Base-by-base conservation (phyloP, 2,329 filamentous ascomycete genomes). In the Ramularia endophylla region DNA sequence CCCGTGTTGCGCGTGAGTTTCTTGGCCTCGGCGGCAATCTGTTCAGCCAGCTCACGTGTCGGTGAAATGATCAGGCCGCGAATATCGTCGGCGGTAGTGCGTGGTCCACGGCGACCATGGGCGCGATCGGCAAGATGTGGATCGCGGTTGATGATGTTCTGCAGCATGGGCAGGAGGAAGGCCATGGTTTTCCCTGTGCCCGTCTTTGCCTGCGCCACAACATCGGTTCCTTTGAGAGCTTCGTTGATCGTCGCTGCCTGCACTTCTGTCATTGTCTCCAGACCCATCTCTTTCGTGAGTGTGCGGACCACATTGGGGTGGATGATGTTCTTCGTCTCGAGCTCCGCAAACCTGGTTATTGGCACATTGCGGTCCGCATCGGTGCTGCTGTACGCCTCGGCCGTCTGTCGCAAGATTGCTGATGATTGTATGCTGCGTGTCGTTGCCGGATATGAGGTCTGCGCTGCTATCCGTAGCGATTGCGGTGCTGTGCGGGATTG, bases 241-340 rank as follows among this genome's bases (percentile, higher is more conserved):
- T 86, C 76, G 45, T 79, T 79, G 59, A 98, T 88, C 9, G 90
- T 94, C 61, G 82, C 76, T 35, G 79, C 74, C 65, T 98, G 92
- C 11, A 98, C 90, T 16, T 92, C 84, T 16, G 90, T 97, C 92
- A 98, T 97, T 29, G 72, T 78, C 36, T 83, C 76, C 54, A 95
- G 83, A 19, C 74, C 70, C 81, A 97, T 85, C 38, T 79, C 76
- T 4, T 75, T 54, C 1, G 77, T 84, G 54, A 98, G 80, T 18
- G 82, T 75, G 3, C 71, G 59, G 48, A 94, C 72, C 38, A 95
- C 66, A 44, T 72, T 77, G 17, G 65, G 59, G 58, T 89, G 72
- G 30, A 94, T 75, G 68, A 74, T 54, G 4, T 62, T 60, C 12
- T 55, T 56, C n/a, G 56, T 57, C 25, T 58, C 65, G 16, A 74